phyloP scores from a whole-genome alignment of 495 filamentous ascomycete genomes.

The Penicillium coffeae region DNA sequence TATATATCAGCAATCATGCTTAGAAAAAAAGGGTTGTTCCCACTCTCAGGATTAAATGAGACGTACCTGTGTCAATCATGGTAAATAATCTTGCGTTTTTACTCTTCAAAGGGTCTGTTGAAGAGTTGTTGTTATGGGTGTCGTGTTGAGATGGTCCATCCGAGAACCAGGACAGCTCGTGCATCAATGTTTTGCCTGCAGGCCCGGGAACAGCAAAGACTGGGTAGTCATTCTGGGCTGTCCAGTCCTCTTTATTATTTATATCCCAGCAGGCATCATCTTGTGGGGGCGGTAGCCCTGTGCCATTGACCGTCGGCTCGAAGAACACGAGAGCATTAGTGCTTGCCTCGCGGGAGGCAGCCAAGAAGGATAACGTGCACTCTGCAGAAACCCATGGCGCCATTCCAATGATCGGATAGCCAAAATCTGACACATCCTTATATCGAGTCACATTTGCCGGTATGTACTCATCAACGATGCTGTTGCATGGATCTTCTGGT shows the following conservation, averaged over 20 bases:
- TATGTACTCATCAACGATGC: conserved; percentile 53
- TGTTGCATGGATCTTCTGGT: conserved; percentile 52
- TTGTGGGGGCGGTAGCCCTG: conserved; percentile 55
- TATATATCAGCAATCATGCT: neutral
- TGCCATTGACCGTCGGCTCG: conserved; percentile 51
- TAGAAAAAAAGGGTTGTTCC: too few species aligned
- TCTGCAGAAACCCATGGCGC: conserved; percentile 77
- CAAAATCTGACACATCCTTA: conserved; percentile 55
- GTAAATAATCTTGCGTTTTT: conserved; percentile 57
- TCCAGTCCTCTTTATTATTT: conserved; percentile 62
- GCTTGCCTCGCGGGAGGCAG: conserved; percentile 53
- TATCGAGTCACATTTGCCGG: conserved; percentile 72
- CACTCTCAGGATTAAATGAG: conserved; percentile 18
- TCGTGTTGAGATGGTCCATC: conserved; percentile 53
- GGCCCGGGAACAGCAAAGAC: conserved; percentile 77
- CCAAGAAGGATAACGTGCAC: conserved; percentile 68
- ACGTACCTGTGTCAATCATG: conserved; percentile 56
- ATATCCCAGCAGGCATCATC: conserved; percentile 63
- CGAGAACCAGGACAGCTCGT: conserved; percentile 70
- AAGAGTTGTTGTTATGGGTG: neutral
- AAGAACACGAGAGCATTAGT: conserved; percentile 74
- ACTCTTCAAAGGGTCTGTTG: conserved; percentile 45
- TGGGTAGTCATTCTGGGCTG: conserved; percentile 59
- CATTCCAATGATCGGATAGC: conserved; percentile 65
- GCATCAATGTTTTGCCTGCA: conserved; percentile 63